Evolutionary conservation across 2,329 filamentous ascomycete genomes (phyloP), one percentile per base, ranked within the genome.

Genomic region (Didymella lethalis): DNA sequence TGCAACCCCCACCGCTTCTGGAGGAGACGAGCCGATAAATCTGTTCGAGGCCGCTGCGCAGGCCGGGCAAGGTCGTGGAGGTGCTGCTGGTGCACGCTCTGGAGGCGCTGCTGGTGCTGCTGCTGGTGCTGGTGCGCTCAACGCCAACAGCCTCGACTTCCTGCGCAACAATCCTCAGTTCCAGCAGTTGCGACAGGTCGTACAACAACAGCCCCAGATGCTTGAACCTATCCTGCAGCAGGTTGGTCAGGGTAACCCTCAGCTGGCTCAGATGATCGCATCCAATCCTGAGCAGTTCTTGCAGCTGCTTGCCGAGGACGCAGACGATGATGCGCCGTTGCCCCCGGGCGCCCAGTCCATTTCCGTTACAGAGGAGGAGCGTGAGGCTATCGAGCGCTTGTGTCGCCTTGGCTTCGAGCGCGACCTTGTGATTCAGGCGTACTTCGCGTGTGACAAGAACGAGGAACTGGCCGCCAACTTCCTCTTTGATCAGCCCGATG

Each of bases 371-470:
- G 92, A 96, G 76, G 95, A 98, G 77, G 95, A 99, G 83, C 88
- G 93, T 59, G 94, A 97, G 77, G 95, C 95, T 25, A 99, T 99
- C 70, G 95, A 99, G 82, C 87, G 95, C 77, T 84, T 99, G 74
- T 97, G 92, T 81, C 90, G 91, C 64, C 88, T 99, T 44, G 95
- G 95, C 34, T 99, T 99, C 77, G 88, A 94, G 70, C 89, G 93
- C 60, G 93, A 98, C 69, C 87, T 93, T 69, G 95, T 95, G 50
- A 97, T 98, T 67, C 94, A 99, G 81, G 95, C 95, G 26, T 99
- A 98, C 81, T 99, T 99, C 76, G 95, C 95, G 32, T 99, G 95
- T 79, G 95, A 99, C 80, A 99, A 98, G 86, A 98, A 99, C 78
- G 95, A 99, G 81, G 95, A 99, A 80, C 85, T 99, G 50, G 95